Base-by-base conservation (phyloP, 2,329 filamentous ascomycete genomes). In the Magnaporthiopsis rhizophila region DNA sequence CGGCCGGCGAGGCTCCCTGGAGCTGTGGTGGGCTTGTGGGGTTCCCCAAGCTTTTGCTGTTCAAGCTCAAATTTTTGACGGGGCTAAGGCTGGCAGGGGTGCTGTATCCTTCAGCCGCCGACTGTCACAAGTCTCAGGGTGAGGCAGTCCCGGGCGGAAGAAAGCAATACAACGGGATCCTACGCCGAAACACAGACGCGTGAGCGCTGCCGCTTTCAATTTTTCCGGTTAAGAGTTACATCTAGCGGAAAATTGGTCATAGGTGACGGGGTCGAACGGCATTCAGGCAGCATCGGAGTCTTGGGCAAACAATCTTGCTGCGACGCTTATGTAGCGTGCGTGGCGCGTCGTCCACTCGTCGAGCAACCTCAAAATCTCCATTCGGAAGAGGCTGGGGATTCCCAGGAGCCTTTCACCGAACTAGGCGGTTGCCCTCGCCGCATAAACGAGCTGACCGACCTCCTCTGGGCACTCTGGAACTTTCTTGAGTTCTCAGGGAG, bases 111-210 rank as follows among this genome's bases (percentile, higher is more conserved):
- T 53, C 21, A 53, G 45, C 67, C 68, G 64, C 64, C 67, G 67
- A 65, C 65, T 62, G 70, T 71, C 67, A 66, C 70, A 71, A 68
- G 64, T 67, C 45, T 64, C 34, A 62, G 67, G 59, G 61, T 68
- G 69, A 66, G 62, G 69, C 69, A 69, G 45, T 62, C 62, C 58
- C 24, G 58, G 3, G 9, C 28, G 45, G 45, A 53, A n/a, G 45
- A 53, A 21, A 53, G 45, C 45, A n/a, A 8, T 9, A 53, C 21
- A 21, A 5, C 45, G 21, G 18, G 7, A n/a, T n/a, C 3, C 45
- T n/a, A 53, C n/a, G n/a, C 45, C 8, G 24, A 53, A 53, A 53
- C 6, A 21, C 21, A 53, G 45, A 9, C 3, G 7, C 18, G 7
- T 24, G 18, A 11, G 45, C 18, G 13, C 21, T 53, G 45, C 45